A percentile compares a stretch with the other conserved stretches of the same genome.
phyloP scores from a whole-genome alignment of 306 rosid species.

The Vigna reflexopilosa region DNA sequence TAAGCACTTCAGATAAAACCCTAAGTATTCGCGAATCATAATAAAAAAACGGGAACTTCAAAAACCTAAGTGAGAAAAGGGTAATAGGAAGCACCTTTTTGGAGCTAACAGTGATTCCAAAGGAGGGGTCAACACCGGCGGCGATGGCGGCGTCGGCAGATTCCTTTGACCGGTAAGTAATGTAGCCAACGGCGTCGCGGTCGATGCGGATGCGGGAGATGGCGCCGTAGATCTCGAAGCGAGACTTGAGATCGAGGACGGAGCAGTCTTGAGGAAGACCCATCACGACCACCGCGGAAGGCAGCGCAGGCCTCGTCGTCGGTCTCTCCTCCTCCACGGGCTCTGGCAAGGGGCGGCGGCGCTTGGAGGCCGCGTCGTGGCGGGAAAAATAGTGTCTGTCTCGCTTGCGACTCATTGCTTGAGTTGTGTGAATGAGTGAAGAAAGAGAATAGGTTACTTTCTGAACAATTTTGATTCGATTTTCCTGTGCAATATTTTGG shows the following conservation, averaged over 20 bases:
- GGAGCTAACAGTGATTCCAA: constrained; percentile 73
- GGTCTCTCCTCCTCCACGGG: constrained; percentile 51
- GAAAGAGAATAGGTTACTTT: background rate
- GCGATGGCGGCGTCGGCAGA: constrained; percentile 79
- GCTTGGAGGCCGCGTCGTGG: constrained; percentile 49
- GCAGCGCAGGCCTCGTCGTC: constrained; percentile 66
- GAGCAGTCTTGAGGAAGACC: constrained; percentile 84
- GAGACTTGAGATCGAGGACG: constrained; percentile 88
- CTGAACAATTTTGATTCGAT: background rate
- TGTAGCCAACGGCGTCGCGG: constrained; percentile 75
- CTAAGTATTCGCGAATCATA: background rate
- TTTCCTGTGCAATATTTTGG: background rate
- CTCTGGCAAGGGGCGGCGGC: constrained; percentile 59
- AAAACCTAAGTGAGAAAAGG: constrained; percentile 15
- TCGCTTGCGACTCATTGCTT: constrained; percentile 78
- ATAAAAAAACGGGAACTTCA: background rate
- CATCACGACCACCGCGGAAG: constrained; percentile 72
- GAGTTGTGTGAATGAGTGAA: background rate
- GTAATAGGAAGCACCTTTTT: constrained; percentile 56
- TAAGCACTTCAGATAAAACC: background rate
- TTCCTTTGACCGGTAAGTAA: constrained; percentile 70
- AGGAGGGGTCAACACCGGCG: constrained; percentile 76
- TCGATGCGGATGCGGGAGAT: constrained; percentile 93
- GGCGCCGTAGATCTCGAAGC: constrained; percentile 92
- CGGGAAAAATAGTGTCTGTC: constrained; percentile 67